Evolutionary conservation across 257 asterid genomes (phyloP).

Genomic region (Nicotiana obtusifolia): DNA sequence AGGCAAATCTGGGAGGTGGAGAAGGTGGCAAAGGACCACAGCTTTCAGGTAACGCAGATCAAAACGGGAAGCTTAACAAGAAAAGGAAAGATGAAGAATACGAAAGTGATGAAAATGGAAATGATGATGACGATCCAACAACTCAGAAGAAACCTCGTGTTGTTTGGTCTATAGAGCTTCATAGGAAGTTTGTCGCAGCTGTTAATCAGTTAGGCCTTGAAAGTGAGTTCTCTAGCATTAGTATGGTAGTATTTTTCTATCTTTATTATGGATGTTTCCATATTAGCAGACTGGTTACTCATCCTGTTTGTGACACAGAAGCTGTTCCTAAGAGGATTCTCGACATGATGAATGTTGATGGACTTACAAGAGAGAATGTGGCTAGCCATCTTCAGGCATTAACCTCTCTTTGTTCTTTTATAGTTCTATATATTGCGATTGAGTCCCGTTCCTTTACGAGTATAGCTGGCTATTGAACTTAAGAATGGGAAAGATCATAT

Average conservation of each 20-base stretch:
- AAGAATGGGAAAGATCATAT: neutral
- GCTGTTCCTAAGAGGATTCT: conserved; percentile 90
- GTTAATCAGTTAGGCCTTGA: conserved; percentile 87
- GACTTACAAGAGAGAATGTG: conserved; percentile 82
- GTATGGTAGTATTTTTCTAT: neutral
- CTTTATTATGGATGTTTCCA: conserved; percentile 5
- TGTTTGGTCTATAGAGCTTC: conserved; percentile 92
- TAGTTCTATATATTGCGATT: neutral
- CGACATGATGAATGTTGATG: conserved; percentile 82
- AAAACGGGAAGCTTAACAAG: conserved; percentile 46
- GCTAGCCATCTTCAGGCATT: conserved; percentile 96
- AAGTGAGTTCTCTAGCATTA: conserved; percentile 34
- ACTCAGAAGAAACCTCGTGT: conserved; percentile 89
- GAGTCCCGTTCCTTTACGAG: neutral
- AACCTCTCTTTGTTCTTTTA: conserved; percentile 12
- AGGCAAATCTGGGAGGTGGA: conserved; percentile 31
- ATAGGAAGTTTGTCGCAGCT: conserved; percentile 73
- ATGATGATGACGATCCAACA: conserved; percentile 55
- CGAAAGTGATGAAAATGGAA: conserved; percentile 51
- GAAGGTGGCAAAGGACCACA: conserved; percentile 42
- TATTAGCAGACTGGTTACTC: neutral
- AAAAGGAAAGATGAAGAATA: conserved; percentile 79
- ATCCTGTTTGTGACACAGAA: conserved; percentile 37
- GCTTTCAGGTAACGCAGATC: conserved; percentile 40
- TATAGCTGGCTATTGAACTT: neutral